These are phyloP conservation scores for Hirsutella minnesotensis DNA, from an alignment of 2,329 filamentous ascomycete species.

Conservation along the genomic window DNA sequence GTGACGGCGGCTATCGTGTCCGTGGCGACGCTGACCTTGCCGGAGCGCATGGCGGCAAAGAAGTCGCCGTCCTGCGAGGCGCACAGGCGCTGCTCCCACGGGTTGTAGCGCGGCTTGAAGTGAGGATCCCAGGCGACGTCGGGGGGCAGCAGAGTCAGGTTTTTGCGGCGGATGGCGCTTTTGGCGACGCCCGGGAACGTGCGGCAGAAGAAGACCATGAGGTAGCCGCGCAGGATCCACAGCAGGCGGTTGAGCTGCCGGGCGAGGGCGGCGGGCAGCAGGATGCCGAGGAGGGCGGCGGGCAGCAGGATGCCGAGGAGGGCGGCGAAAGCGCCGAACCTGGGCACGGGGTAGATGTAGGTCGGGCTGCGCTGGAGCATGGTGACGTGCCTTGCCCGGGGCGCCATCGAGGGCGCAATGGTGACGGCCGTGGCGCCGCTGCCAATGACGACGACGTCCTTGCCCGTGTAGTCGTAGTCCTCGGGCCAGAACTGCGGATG, in stretches of 20 bases:
- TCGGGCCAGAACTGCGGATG: slow-evolving; percentile 68
- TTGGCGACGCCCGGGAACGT: slow-evolving; percentile 33
- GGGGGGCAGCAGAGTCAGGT: slow-evolving; percentile 33
- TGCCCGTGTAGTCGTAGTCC: slow-evolving; percentile 50
- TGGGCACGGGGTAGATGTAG: slow-evolving; percentile 43
- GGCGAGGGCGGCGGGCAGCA: slow-evolving; percentile 31
- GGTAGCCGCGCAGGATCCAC: slow-evolving; percentile 30
- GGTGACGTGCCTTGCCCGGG: slow-evolving; percentile 46
- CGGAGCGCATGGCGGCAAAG: slow-evolving; percentile 25
- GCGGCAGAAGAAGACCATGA: slow-evolving; percentile 34
- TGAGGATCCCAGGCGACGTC: slow-evolving; percentile 38
- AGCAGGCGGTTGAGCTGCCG: slow-evolving; percentile 32
- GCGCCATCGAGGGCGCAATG: slow-evolving; percentile 47
- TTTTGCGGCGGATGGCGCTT: slow-evolving; percentile 27
- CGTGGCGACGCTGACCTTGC: slow-evolving; percentile 29
- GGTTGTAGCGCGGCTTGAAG: slow-evolving; percentile 42
- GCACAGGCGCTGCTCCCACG: slow-evolving; percentile 60
- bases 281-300: too few species aligned
- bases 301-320: slow-evolving; percentile 22
- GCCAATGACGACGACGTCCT: slow-evolving; percentile 55
- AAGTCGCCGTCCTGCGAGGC: slow-evolving; percentile 36
- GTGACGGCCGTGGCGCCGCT: slow-evolving; percentile 58
- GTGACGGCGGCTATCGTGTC: slow-evolving; percentile 34
- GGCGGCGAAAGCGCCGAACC: slow-evolving; percentile 17
- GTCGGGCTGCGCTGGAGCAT: slow-evolving; percentile 59